Evolutionary conservation across 2,329 filamentous ascomycete species (phyloP).

Genomic region (Parasarocladium wereldwijsianum): DNA sequence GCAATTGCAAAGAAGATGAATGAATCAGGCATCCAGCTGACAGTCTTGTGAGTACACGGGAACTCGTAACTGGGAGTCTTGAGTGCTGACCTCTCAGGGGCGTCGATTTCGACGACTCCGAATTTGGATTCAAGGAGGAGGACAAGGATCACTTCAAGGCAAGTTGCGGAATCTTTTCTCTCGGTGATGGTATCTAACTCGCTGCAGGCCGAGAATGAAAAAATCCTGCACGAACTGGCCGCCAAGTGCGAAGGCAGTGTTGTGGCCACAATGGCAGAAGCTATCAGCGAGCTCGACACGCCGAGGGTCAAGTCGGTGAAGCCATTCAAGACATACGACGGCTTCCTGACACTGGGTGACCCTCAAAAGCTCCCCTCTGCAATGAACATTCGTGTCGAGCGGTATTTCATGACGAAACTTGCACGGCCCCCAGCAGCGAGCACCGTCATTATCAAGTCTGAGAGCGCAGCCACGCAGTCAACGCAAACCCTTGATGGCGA

Average conservation of each 20-base stretch:
- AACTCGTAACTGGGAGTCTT: not conserved
- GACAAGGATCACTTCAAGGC: slow-evolving; percentile 62
- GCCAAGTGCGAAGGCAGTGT: slow-evolving; percentile 52
- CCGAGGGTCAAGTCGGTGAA: slow-evolving; percentile 65
- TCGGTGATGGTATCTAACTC: not conserved
- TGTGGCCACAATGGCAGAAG: slow-evolving; percentile 77
- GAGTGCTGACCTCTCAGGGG: slow-evolving; percentile 37
- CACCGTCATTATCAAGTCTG: slow-evolving; percentile 50
- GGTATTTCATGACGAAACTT: slow-evolving; percentile 75
- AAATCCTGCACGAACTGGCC: slow-evolving; percentile 46
- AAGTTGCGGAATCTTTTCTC: slow-evolving; percentile 2
- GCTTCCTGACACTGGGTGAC: slow-evolving; percentile 67
- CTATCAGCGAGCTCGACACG: slow-evolving; percentile 62
- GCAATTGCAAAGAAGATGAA: slow-evolving; percentile 63
- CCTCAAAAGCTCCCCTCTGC: slow-evolving; percentile 58
- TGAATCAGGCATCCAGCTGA: slow-evolving; percentile 60
- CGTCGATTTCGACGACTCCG: slow-evolving; percentile 82
- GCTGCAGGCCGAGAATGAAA: slow-evolving; percentile 49
- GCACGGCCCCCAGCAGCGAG: slow-evolving; percentile 63
- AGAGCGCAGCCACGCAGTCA: slow-evolving; percentile 33
- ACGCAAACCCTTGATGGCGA: slow-evolving; percentile 32
- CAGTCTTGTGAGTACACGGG: slow-evolving; percentile 49
- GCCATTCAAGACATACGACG: slow-evolving; percentile 67
- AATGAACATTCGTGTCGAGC: slow-evolving; percentile 71
- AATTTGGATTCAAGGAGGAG: slow-evolving; percentile 87